These are phyloP conservation scores for Vigna unguiculata DNA, from an alignment of 306 rosid species.

Conservation along the genomic window DNA sequence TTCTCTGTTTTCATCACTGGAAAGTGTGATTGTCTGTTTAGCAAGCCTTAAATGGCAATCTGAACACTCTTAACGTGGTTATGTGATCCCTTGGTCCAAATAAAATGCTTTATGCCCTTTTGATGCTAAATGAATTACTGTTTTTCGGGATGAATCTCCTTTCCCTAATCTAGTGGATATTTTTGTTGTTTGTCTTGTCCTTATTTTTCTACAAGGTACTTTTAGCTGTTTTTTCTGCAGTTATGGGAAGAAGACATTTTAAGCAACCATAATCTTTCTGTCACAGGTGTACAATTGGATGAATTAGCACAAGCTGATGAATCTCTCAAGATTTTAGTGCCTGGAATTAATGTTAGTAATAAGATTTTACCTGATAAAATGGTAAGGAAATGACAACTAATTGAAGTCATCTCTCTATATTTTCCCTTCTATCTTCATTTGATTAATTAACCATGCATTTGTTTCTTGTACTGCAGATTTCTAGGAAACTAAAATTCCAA, in stretches of 20 bases:
- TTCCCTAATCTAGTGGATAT: background rate
- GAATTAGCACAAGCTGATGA: slow-evolving; percentile 49
- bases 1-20: no score
- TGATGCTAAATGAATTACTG: background rate
- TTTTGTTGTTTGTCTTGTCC: slow-evolving; percentile 3
- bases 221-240: slow-evolving; percentile 12
- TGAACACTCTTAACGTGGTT: background rate
- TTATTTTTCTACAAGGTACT: slow-evolving; percentile 19
- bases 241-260: slow-evolving; percentile 31
- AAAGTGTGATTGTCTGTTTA: background rate
- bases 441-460: slow-evolving; percentile 31
- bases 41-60: background rate
- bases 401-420: slow-evolving; percentile 26
- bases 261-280: slow-evolving; percentile 39
- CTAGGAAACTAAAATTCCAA: slow-evolving; percentile 68
- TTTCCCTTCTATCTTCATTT: slow-evolving; percentile 4
- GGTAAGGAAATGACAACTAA: slow-evolving; percentile 51
- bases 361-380: slow-evolving; percentile 59
- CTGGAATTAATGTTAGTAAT: slow-evolving; percentile 49
- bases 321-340: slow-evolving; percentile 39
- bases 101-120: slow-evolving; percentile 31
- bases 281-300: slow-evolving; percentile 57
- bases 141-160: slow-evolving; percentile 8
- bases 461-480: slow-evolving; percentile 56
- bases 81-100: background rate